phyloP scores from a whole-genome alignment of 257 asterid species.

The Jaltomata sinuosa region DNA sequence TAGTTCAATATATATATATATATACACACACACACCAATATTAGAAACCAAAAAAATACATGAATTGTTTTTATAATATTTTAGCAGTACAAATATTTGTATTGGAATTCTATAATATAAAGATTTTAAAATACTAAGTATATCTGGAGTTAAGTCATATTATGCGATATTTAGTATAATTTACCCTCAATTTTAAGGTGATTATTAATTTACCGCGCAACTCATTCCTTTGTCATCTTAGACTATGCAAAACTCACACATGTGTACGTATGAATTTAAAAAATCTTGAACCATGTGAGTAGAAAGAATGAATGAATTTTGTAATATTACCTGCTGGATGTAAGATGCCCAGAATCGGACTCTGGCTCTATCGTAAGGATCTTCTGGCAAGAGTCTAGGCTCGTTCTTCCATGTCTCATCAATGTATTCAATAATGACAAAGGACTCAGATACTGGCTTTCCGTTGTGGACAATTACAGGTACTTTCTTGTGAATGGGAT shows the following conservation, averaged over 20 bases:
- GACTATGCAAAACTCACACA: no score
- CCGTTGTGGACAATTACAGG: conserved; percentile 34
- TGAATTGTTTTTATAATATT: no score
- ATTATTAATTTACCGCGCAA: not conserved
- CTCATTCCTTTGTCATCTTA: not conserved
- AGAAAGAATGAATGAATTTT: not conserved
- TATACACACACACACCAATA: no score
- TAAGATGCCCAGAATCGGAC: conserved; percentile 28
- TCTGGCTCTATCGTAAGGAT: conserved; percentile 22
- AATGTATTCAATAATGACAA: conserved; percentile 21
- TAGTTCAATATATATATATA: no score
- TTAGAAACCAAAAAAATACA: no score
- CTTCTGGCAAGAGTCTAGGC: conserved; percentile 24
- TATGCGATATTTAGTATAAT: not conserved
- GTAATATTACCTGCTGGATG: conserved; percentile 18
- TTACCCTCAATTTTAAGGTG: not conserved
- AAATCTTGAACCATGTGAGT: not conserved
- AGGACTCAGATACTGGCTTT: conserved; percentile 22
- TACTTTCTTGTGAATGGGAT: conserved; percentile 34
- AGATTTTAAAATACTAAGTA: not conserved
- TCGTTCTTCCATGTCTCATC: not conserved
- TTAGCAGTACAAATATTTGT: not conserved
- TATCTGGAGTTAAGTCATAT: not conserved
- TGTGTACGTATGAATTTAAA: not conserved
- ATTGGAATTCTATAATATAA: not conserved